Percentiles rank a stretch among this genome's conserved stretches.
These are phyloP conservation scores for Hsuehochloa calcarea DNA, from an alignment of 176 grass and related monocot genomes.

Conservation along the genomic window DNA sequence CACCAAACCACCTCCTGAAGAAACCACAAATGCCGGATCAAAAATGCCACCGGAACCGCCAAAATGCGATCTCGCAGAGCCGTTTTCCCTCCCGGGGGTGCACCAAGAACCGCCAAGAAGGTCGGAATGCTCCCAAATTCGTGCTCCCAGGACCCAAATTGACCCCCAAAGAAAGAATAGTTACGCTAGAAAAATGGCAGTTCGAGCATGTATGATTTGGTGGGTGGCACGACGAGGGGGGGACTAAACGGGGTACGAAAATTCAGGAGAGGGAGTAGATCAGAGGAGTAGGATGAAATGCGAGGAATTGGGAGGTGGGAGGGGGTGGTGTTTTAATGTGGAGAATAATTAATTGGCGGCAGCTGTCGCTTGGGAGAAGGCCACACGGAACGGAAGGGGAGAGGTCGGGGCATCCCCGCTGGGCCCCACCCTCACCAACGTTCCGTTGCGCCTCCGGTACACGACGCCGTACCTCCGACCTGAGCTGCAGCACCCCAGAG, in stretches of 20 bases:
- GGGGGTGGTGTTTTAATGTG: conserved; percentile 52
- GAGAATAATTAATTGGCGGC: conserved; percentile 58
- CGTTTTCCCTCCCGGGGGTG: background rate
- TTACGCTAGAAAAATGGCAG: background rate
- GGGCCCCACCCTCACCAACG: conserved; percentile 20
- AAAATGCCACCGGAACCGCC: conserved; percentile 2
- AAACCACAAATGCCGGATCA: conserved; percentile 4
- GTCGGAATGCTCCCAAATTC: background rate
- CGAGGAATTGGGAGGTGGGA: background rate
- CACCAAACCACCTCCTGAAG: background rate
- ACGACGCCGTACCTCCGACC: conserved; percentile 5
- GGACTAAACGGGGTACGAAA: background rate
- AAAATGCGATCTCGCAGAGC: background rate
- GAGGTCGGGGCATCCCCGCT: background rate
- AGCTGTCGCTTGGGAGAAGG: conserved; percentile 51
- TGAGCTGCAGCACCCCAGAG: background rate
- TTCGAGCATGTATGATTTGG: background rate
- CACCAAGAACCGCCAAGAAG: background rate
- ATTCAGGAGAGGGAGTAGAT: conserved; percentile 14
- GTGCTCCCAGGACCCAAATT: background rate
- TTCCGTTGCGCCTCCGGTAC: conserved; percentile 33
- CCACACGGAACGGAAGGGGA: conserved; percentile 36
- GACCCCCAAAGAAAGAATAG: background rate
- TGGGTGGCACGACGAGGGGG: conserved; percentile 37
- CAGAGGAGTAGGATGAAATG: background rate